Evolutionary conservation across 306 rosid genomes (phyloP), one percentile per base, ranked within the genome.

Genomic region (Vigna trinervia): DNA sequence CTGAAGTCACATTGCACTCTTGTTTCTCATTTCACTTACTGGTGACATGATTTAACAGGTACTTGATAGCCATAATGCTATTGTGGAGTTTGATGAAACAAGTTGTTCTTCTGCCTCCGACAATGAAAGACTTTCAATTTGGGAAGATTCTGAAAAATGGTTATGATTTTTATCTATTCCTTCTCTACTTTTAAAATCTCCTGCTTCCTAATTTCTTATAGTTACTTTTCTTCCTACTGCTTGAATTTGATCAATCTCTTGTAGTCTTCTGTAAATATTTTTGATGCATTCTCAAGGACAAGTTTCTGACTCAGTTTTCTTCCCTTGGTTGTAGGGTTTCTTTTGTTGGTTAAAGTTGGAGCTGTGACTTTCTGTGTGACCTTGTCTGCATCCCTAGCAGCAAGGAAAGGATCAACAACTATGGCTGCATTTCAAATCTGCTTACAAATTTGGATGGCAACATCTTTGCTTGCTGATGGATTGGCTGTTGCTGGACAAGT

Each of bases 401-500:
- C 98, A 76, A 86, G 95, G 30, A 85, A 85, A 79, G 98, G 98
- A 57, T 12, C 97, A 22, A 91, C 86, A 45, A 46, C 92, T 43
- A 93, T 91, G 98, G 98, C 97, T 19, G 98, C 97, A 8, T 93
- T 91, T 74, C 98, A 93, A 69, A 85, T 93, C 78, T 93, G 98
- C 84, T 87, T 93, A 83, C 98, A 93, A 78, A 80, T 93, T 81
- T 93, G 98, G 97, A 79, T 93, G 90, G 93, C 97, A 17, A 80
- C 87, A 13, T 93, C 98, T 65, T 85, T 93, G 78, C 86, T 91
- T 46, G 96, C 98, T 20, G 98, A 93, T 51, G 98, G 98, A 19
- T 84, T 93, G 32, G 98, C 98, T 54, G 96, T 93, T 80, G 97
- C 98, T 56, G 98, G 92, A 34, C 98, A 93, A 89, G 98, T 93